Evolutionary conservation across 2,329 filamentous ascomycete genomes (phyloP).

Genomic region (Corniculantispora saksenae): DNA sequence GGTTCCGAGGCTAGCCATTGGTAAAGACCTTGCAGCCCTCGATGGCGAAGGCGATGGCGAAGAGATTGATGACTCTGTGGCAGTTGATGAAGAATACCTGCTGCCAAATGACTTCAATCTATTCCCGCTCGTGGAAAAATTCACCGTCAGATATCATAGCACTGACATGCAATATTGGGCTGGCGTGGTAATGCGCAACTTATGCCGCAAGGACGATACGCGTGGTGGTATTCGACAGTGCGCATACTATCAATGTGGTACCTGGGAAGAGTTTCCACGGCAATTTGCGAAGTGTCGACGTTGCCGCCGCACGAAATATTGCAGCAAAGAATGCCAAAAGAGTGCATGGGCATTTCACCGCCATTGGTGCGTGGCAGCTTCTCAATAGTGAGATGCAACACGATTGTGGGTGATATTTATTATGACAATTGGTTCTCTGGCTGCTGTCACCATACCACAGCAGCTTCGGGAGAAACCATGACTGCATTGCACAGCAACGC

Average conservation of each 20-base stretch:
- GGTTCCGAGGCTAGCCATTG: conserved; percentile 88
- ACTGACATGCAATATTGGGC: conserved; percentile 99
- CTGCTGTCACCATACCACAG: conserved; percentile 4
- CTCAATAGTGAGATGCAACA: conserved; percentile 42
- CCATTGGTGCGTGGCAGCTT: conserved; percentile 90
- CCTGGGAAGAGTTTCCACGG: conserved; percentile 95
- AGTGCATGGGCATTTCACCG: conserved; percentile 97
- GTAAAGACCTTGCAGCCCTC: conserved; percentile 76
- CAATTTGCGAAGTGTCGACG: conserved; percentile 98
- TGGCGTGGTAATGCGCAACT: conserved; percentile 96
- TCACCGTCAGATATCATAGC: conserved; percentile 91
- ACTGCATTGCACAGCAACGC: conserved; percentile 45
- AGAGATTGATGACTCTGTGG: conserved; percentile 54
- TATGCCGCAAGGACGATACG: conserved; percentile 96
- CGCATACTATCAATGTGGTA: conserved; percentile 96
- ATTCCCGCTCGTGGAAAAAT: conserved; percentile 97
- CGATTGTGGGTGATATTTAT: conserved; percentile 10
- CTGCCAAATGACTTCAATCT: conserved; percentile 96
- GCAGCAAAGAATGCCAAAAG: conserved; percentile 99
- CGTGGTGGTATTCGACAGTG: conserved; percentile 94
- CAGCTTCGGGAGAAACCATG: conserved; percentile 33
- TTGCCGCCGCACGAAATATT: conserved; percentile 96
- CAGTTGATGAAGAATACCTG: conserved; percentile 82
- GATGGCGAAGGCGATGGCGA: conserved; percentile 64
- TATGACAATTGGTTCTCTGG: conserved; percentile 31